phyloP scores from a whole-genome alignment of 2,329 filamentous ascomycete genomes.

The Podosphaera leucotricha region DNA sequence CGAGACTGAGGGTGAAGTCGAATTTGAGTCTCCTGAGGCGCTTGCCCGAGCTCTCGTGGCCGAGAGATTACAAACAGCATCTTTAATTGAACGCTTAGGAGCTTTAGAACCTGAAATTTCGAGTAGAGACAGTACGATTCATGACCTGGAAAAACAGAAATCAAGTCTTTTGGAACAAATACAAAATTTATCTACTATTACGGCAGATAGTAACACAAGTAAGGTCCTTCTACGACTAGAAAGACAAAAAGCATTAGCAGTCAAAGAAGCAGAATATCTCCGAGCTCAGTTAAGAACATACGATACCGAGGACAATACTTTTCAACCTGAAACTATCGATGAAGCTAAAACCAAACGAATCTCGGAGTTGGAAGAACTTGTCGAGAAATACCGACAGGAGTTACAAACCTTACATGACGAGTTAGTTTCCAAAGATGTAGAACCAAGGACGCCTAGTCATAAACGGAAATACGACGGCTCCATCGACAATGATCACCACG shows the following conservation, averaged over 20 bases:
- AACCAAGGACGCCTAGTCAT: slow-evolving; percentile 21
- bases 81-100: slow-evolving; percentile 61
- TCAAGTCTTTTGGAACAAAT: slow-evolving; percentile 39
- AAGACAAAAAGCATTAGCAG: slow-evolving; percentile 59
- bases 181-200: slow-evolving; percentile 37
- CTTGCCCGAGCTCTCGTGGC: slow-evolving; percentile 66
- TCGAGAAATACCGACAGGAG: slow-evolving; percentile 70
- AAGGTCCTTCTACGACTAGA: slow-evolving; percentile 57
- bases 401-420: slow-evolving; percentile 51
- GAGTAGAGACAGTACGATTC: slow-evolving; percentile 55
- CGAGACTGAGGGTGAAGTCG: slow-evolving; percentile 32
- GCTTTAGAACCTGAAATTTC: slow-evolving; percentile 53
- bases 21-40: slow-evolving; percentile 73
- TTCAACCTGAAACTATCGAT: slow-evolving; percentile 61
- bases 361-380: slow-evolving; percentile 58
- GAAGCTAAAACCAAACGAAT: slow-evolving; percentile 51
- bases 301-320: slow-evolving; percentile 68
- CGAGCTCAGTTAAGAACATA: slow-evolving; percentile 77
- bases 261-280: slow-evolving; percentile 86
- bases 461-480: slow-evolving; percentile 40
- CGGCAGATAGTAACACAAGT: slow-evolving; percentile 10
- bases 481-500: slow-evolving; percentile 42
- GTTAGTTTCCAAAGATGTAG: slow-evolving; percentile 38
- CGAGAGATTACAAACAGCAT: slow-evolving; percentile 57
- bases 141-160: slow-evolving; percentile 46